Base-by-base conservation (phyloP, 2,329 filamentous ascomycete species). In the Diatrype stigma region DNA sequence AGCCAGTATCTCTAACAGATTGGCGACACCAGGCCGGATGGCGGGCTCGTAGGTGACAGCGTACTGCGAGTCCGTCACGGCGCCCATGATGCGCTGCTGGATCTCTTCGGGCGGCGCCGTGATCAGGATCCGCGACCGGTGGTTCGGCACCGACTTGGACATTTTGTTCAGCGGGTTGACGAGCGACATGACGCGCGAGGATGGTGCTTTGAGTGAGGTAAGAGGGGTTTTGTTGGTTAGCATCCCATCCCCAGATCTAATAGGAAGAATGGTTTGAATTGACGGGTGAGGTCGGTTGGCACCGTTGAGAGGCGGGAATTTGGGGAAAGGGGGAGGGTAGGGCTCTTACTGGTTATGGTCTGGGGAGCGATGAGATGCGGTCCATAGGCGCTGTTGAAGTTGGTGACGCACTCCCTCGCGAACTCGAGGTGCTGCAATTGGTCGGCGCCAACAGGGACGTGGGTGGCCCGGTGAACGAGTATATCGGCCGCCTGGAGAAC, bases 381-480 rank as follows among this genome's bases (percentile, higher is more conserved):
- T n/a, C 82, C 68, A 1, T 73, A 90, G 2, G 80, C 70, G 63
- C 89, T 78, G 69, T 97, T 96, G 74, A 99, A 97, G 64, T 88
- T 89, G 53, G 82, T 86, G 8, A 87, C 94, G 56, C 91, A 87
- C 65, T 95, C 86, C 48, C 94, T 82, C 1, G 92, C 85, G 66
- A 97, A 96, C 67, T 99, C 94, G 21, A 99, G 81, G 70, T 99
- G 94, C 63, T 99, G 94, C 50, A 77, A 78, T 70, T 99, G 94
- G 68, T 99, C 94, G 59, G 95, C 89, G n/a, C 94, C 94, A 2
- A 99, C 93, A 11, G 94, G 94, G 22, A 99, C 93, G 71, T 96
- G 90, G 1, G 93, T 96, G 54, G 93, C 88, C 82, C 85, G 77
- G 66, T 96, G 92, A 7, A 97, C 81, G 35, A 97, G 79, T 45